Evolutionary conservation across 192 early-diverging fungal genomes (phyloP), one percentile per base, ranked within the genome.

Genomic region (Coemansia reversa): DNA sequence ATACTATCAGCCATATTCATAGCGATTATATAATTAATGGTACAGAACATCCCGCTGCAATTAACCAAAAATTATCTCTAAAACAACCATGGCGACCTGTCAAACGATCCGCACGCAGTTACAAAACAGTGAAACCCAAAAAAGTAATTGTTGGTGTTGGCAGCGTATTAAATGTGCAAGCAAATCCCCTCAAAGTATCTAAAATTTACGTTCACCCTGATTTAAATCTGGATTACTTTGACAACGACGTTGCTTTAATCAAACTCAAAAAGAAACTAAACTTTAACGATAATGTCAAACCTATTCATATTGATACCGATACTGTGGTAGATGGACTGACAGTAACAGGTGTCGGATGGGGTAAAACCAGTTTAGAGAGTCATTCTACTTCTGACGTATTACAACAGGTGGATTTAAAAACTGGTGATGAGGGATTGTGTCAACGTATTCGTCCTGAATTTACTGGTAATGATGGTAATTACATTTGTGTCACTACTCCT

Each of bases 221-320:
- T 12, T 28, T 82, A 9, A 72, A 82, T 52, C 64, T 77, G 6
- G 71, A 76, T 39, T 74, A 76, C 48, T 70, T 81, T 47, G 74
- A 75, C 60, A 77, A 84, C 69, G 82, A 84, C 45, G 69, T 84
- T 30, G 82, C 78, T 49, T 55, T 84, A 48, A 42, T 84, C 16
- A 81, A 81, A 45, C 74, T 84, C 24, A 62, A 69, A 23, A 68
- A 61, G 22, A 74, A 73, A 51, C 51, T 84, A 0, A 65, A 55
- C 1, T 77, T 67, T 50, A 62, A 32, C 35, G 28, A 3, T 7
- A 16, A 51, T 18, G 71, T 81, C 14, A 78, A 84, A 53, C 78
- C 82, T 1, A 67, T 79, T 18, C 63, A 32, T 12, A 81, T 84
- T 22, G 63, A 69, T 48, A 78, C 77, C 7, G 62, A 52, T 19